Evolutionary conservation across 1,284 basidiomycete species (phyloP).

Genomic region (Cutaneotrichosporon mucoides): DNA sequence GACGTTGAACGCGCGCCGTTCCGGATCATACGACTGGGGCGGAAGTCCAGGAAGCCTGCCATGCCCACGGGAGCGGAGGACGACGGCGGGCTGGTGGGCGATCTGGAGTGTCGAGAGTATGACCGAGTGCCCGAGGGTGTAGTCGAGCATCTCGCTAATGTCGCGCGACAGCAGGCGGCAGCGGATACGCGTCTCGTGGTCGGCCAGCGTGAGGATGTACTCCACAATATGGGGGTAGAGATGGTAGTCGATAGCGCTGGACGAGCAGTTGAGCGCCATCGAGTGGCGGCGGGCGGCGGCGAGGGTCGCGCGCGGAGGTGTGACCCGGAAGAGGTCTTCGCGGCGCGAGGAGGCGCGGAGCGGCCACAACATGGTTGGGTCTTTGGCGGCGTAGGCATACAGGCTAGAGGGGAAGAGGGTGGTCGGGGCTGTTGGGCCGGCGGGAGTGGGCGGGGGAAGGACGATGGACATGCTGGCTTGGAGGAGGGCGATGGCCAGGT

Average conservation of each 20-base stretch:
- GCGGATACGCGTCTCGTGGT: slow-evolving; percentile 1
- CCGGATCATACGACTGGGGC: background rate
- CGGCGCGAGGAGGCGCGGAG: background rate
- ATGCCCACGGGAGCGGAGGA: background rate
- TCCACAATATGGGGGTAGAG: background rate
- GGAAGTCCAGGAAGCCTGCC: background rate
- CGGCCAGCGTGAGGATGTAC: background rate
- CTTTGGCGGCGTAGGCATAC: too few relatives aligned
- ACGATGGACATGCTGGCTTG: too few relatives aligned
- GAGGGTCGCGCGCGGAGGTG: background rate
- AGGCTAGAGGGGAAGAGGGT: too few relatives aligned
- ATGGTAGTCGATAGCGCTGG: background rate
- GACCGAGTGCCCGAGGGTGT: background rate
- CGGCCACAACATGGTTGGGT: too few relatives aligned
- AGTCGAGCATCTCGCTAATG: background rate
- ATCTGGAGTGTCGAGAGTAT: background rate
- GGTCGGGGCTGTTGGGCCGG: too few relatives aligned
- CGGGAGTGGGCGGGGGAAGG: too few relatives aligned
- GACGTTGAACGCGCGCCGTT: background rate
- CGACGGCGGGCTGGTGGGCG: background rate
- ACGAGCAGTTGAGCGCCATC: background rate
- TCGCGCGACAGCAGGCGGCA: background rate
- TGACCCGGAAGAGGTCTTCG: background rate
- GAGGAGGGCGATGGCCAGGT: too few relatives aligned
- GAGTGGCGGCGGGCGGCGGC: background rate